A percentile compares a stretch with the other conserved stretches of the same genome.
Conservation (phyloP, 2,329 filamentous ascomycete genomes). For the Paraphaeosphaeria minitans region DNA sequence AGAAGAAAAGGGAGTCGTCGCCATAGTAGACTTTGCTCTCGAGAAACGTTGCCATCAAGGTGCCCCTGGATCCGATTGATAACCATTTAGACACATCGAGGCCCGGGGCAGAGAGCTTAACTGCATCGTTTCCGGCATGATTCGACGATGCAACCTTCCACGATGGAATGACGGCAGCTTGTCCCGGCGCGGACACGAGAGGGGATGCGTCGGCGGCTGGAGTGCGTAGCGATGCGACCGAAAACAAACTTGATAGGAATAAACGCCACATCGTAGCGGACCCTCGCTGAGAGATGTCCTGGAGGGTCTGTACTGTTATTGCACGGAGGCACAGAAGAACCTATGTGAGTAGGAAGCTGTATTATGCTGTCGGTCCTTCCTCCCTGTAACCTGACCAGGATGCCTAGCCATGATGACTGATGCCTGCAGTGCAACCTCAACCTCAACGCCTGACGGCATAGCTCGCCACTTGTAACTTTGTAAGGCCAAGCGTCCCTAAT, state of each 20-base stretch:
- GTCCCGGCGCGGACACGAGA: slow-evolving; percentile 14
- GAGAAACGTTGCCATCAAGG: slow-evolving; percentile 64
- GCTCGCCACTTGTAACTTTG: not conserved
- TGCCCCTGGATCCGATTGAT: slow-evolving; percentile 56
- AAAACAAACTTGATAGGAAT: not conserved
- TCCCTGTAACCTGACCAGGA: not conserved
- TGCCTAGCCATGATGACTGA: slow-evolving; percentile 1
- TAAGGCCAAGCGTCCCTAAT: not conserved
- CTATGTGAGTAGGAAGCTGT: slow-evolving; percentile 3
- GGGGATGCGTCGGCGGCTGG: not conserved
- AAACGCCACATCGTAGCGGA: not conserved
- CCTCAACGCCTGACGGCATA: slow-evolving; percentile 7
- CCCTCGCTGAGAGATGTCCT: not conserved
- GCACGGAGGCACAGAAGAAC: not conserved
- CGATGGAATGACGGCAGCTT: slow-evolving; percentile 19
- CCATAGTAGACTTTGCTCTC: slow-evolving; percentile 59
- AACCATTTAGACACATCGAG: slow-evolving; percentile 59
- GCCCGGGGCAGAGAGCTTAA: slow-evolving; percentile 22
- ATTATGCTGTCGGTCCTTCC: not conserved
- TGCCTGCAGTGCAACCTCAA: slow-evolving; percentile 16
- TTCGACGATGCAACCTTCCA: slow-evolving; percentile 30
- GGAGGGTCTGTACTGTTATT: not conserved
- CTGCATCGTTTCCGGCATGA: slow-evolving; percentile 16
- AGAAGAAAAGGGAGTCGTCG: slow-evolving; percentile 59
- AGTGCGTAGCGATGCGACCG: slow-evolving; percentile 9